Evolutionary conservation across 179 eudicot species (phyloP).

Genomic region (Corrigiola litoralis): DNA sequence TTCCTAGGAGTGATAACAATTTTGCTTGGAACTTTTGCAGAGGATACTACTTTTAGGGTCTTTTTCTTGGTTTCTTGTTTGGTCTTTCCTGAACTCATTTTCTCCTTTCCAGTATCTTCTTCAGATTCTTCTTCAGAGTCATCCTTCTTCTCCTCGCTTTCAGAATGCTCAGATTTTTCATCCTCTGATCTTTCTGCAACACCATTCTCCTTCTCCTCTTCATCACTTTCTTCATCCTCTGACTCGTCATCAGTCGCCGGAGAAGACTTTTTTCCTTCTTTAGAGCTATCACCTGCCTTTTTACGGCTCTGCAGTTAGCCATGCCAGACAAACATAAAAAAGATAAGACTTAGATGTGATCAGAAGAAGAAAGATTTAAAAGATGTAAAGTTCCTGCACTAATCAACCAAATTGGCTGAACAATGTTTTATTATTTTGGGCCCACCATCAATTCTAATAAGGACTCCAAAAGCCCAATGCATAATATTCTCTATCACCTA

Average conservation of each 20-base stretch:
- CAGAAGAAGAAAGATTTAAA: not conserved
- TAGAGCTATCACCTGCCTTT: constrained; percentile 35
- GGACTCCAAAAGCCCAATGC: too few relatives aligned
- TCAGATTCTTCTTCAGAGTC: constrained; percentile 59
- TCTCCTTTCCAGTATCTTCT: constrained; percentile 44
- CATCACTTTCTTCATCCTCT: constrained; percentile 36
- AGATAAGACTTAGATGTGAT: not conserved
- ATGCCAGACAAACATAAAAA: constrained; percentile 6
- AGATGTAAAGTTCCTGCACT: too few relatives aligned
- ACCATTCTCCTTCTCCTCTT: constrained; percentile 51
- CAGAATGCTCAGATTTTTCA: constrained; percentile 52
- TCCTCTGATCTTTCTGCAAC: constrained; percentile 41
- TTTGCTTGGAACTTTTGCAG: constrained; percentile 44
- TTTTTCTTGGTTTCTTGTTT: constrained; percentile 42
- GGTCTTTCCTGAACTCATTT: constrained; percentile 28
- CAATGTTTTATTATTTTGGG: too few relatives aligned
- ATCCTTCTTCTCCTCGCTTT: constrained; percentile 47
- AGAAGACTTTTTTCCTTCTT: constrained; percentile 35
- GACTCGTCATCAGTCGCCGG: constrained; percentile 54
- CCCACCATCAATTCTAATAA: too few relatives aligned
- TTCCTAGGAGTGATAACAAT: constrained; percentile 39
- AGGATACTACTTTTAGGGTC: constrained; percentile 39
- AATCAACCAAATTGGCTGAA: too few relatives aligned
- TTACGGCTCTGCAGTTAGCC: constrained; percentile 45
- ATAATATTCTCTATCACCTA: too few relatives aligned